A percentile compares a stretch with the other conserved stretches of the same genome.
phyloP scores from a whole-genome alignment of 768 basidiomycete species.

The Lactarius pseudohatsudake region DNA sequence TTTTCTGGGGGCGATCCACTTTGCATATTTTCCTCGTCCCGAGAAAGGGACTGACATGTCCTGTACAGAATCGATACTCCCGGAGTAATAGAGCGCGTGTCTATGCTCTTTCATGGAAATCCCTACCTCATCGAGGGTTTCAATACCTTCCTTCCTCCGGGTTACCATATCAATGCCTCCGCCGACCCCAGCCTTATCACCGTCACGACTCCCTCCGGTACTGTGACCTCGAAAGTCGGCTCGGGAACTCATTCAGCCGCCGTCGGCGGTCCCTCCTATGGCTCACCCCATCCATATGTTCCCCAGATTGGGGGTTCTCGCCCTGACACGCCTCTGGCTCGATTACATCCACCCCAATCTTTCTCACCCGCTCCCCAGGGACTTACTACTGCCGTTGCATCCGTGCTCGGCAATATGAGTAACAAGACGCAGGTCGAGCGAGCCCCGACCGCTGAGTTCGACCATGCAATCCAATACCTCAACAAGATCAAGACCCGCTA shows the following conservation, averaged over 20 bases:
- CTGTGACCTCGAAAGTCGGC: conserved; percentile 62
- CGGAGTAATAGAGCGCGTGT: conserved; percentile 94
- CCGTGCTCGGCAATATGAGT: conserved; percentile 29
- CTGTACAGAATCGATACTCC: conserved; percentile 87
- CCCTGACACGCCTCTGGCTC: conserved; percentile 39
- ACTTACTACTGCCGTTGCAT: conserved; percentile 25
- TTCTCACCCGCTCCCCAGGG: conserved; percentile 42
- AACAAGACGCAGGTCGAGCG: conserved; percentile 50
- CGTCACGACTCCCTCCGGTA: conserved; percentile 78
- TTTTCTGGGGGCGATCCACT: conserved; percentile 10
- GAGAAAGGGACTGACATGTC: conserved; percentile 25
- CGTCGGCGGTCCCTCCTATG: conserved; percentile 35
- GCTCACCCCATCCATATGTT: conserved; percentile 33
- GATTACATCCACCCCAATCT: conserved; percentile 40
- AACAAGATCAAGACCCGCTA: conserved; percentile 98
- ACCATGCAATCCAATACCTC: conserved; percentile 94
- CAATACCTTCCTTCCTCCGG: conserved; percentile 94
- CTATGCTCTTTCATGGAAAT: conserved; percentile 88
- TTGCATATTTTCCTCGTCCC: conserved; percentile 13
- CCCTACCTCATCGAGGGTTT: conserved; percentile 92
- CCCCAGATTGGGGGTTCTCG: conserved; percentile 38
- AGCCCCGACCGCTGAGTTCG: conserved; percentile 70
- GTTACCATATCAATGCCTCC: conserved; percentile 89
- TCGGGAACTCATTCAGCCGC: conserved; percentile 36
- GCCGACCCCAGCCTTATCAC: conserved; percentile 73